These are phyloP conservation scores for Ustilago vetiveriae DNA, from an alignment of 1,284 basidiomycete genomes.

Conservation along the genomic window DNA sequence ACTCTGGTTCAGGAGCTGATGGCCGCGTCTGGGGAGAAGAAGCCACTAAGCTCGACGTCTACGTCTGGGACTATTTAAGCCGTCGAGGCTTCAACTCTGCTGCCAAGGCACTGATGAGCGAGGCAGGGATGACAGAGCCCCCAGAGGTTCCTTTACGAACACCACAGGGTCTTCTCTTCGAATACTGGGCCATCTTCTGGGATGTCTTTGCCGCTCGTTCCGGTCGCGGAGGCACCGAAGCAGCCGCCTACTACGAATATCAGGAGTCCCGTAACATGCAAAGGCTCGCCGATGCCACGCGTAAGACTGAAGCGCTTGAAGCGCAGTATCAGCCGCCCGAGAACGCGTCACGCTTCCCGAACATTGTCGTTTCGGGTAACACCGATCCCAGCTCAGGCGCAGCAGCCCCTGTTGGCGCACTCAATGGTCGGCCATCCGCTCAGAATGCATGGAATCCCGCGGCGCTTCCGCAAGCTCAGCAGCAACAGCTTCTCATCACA, in stretches of 20 bases:
- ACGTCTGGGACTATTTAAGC: slow-evolving; percentile 66
- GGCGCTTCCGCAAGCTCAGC: slow-evolving; percentile 54
- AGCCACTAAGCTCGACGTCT: slow-evolving; percentile 63
- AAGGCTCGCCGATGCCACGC: slow-evolving; percentile 36
- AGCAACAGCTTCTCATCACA: slow-evolving; percentile 59
- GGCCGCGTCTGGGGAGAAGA: slow-evolving; percentile 58
- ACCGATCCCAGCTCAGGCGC: slow-evolving; percentile 14
- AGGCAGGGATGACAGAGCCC: slow-evolving; percentile 58
- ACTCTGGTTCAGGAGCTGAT: slow-evolving; percentile 30
- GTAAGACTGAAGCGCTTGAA: slow-evolving; percentile 47
- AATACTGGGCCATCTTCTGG: slow-evolving; percentile 67
- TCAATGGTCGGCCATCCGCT: slow-evolving; percentile 26
- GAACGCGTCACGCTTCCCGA: slow-evolving; percentile 43
- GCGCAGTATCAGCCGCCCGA: slow-evolving; percentile 40
- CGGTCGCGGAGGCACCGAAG: slow-evolving; percentile 55
- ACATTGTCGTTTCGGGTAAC: slow-evolving; percentile 40
- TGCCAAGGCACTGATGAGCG: slow-evolving; percentile 59
- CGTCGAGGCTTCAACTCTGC: slow-evolving; percentile 57
- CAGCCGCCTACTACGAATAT: slow-evolving; percentile 57
- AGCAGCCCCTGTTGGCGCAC: slow-evolving; percentile 7
- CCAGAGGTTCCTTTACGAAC: slow-evolving; percentile 63
- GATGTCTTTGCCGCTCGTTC: slow-evolving; percentile 63
- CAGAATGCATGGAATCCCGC: slow-evolving; percentile 45
- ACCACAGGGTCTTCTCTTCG: slow-evolving; percentile 62
- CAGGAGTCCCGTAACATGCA: slow-evolving; percentile 58